Percentiles rank a stretch among this genome's conserved stretches.
These are phyloP conservation scores for Cudoniella acicularis DNA, from an alignment of 495 filamentous ascomycete genomes.

Conservation along the genomic window DNA sequence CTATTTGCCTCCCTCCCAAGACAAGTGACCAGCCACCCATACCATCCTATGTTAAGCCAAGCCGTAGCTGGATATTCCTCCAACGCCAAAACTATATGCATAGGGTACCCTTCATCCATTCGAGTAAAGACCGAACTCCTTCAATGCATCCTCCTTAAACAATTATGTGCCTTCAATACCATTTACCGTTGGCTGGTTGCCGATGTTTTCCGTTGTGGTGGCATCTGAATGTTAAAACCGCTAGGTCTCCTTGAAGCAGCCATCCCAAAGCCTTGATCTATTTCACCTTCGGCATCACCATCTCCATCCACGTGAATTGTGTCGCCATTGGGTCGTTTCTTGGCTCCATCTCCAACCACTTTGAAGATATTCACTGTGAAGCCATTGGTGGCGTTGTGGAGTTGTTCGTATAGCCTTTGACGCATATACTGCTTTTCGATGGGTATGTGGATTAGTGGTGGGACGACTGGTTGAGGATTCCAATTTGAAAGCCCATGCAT, in stretches of 20 bases:
- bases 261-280: conserved; percentile 7
- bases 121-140: too few species aligned
- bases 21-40: too few species aligned
- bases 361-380: conserved; percentile 52
- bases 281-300: conserved; percentile 12
- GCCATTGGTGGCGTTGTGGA: conserved; percentile 67
- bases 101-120: too few species aligned
- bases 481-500: conserved; percentile 78
- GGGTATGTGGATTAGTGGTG: conserved; percentile 62
- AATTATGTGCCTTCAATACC: too few species aligned
- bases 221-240: conserved; percentile 17
- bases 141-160: too few species aligned
- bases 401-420: conserved; percentile 84
- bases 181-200: not conserved
- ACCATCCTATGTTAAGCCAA: too few species aligned
- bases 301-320: conserved; percentile 20
- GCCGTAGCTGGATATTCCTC: too few species aligned
- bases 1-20: too few species aligned
- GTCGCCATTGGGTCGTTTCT: conserved; percentile 44
- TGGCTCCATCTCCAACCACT: conserved; percentile 26
- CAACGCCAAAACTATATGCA: too few species aligned
- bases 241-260: conserved; percentile 10
- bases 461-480: conserved; percentile 67
- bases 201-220: conserved; percentile 10
- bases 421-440: conserved; percentile 73